Percentiles rank a stretch among this genome's conserved stretches.
phyloP scores from a whole-genome alignment of 176 grass and related monocot species.

The Triticum aestivum region IWGSC_CS_RefSeq_v2.1 NC_057799.1:156503148-156503647 shows the following conservation, averaged over 20 bases:
- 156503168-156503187: background rate
- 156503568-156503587: constrained; percentile 99
- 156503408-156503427: constrained; percentile 99
- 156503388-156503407: constrained; percentile 99
- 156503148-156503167: background rate
- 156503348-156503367: constrained; percentile 99
- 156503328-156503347: constrained; percentile 94
- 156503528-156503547: constrained; percentile 95
- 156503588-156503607: constrained; percentile 84
- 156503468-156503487: background rate
- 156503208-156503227: background rate
- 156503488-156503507: background rate
- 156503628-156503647: background rate
- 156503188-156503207: background rate
- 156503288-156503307: constrained; percentile 62
- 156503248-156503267: background rate
- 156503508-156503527: constrained; percentile 35
- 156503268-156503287: background rate
- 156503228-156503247: background rate
- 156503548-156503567: constrained; percentile 97
- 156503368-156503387: constrained; percentile 99
- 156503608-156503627: background rate
- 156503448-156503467: background rate
- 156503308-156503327: constrained; percentile 94
- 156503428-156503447: constrained; percentile 88